These are phyloP conservation scores for Myotisia sp. DNA, from an alignment of 2,329 filamentous ascomycete species.

Conservation along the genomic window DNA sequence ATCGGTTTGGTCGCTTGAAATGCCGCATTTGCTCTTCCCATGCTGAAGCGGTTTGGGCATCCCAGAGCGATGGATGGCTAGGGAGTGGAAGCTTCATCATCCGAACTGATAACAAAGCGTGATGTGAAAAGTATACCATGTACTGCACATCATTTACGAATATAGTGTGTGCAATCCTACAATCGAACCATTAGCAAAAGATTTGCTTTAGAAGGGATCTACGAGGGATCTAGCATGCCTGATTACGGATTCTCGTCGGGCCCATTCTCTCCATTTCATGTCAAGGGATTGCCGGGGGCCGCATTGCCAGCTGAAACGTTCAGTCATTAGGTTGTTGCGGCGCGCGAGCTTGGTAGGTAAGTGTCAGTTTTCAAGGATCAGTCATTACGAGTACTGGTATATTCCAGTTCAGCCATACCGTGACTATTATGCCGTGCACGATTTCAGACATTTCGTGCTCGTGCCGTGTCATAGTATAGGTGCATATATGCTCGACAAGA, in stretches of 20 bases:
- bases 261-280: conserved; percentile 15
- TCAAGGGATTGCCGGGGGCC: conserved; percentile 12
- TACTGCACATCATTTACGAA: conserved; percentile 15
- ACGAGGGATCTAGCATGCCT: conserved; percentile 7
- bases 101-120: conserved; percentile 12
- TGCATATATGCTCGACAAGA: conserved; percentile 14
- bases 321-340: conserved; percentile 14
- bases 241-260: conserved; percentile 14
- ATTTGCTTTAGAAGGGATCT: neutral
- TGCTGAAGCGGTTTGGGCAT: conserved; percentile 11
- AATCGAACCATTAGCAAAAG: neutral
- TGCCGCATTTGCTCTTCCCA: conserved; percentile 13
- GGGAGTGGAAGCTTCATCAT: conserved; percentile 16
- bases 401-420: conserved; percentile 8
- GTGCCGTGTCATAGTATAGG: conserved; percentile 13
- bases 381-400: neutral
- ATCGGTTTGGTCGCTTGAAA: conserved; percentile 10
- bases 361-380: neutral
- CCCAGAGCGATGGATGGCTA: conserved; percentile 13
- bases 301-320: conserved; percentile 9
- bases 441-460: conserved; percentile 16
- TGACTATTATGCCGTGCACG: conserved; percentile 15
- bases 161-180: conserved; percentile 15
- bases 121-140: conserved; percentile 15
- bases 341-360: conserved; percentile 10